Base-by-base conservation (phyloP, 768 basidiomycete genomes). In the Psilocybe cubensis region DNA sequence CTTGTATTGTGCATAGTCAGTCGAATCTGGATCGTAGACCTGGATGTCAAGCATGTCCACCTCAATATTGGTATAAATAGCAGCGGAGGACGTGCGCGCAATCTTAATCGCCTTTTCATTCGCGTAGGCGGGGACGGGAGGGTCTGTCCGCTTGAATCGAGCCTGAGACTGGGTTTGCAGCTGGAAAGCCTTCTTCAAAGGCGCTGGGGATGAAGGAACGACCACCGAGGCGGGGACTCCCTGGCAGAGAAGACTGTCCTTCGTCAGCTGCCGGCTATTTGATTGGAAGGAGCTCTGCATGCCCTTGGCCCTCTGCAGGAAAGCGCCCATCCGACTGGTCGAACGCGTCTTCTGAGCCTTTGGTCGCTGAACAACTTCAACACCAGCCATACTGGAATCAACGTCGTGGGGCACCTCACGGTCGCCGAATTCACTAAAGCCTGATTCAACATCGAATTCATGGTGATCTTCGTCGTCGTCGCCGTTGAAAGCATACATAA, bases 281-380 rank as follows among this genome's bases (percentile, higher is more conserved):
- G 58, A 49, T 17, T 59, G 58, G 24, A 62, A 52, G 9, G 53
- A 56, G 21, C 52, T 59, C 40, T 61, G 51, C 24, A 57, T 52
- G 5, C 57, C 31, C 45, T 62, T 65, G 11, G 61, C 61, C 2
- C 60, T 46, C 20, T 60, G 62, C 53, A 63, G 23, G 58, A 63
- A 54, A 58, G 61, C 65, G 62, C 65, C 68, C 67, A 73, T 61
- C 63, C 59, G 76, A 61, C 73, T 77, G 48, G 68, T 72, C 14
- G 72, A 74, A 27, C 77, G 74, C 45, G 65, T 60, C 28, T 75
- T 63, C 23, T 66, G 66, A 11, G 67, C 58, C 53, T 65, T 64
- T 28, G 72, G 69, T 40, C 29, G 29, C 21, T 66, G 61, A 6
- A 44, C 56, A n/a, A 68, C 62, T 3, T 69, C 70, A 23, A 63